Evolutionary conservation across 768 basidiomycete genomes (phyloP), one percentile per base, ranked within the genome.

Genomic region (Tremella yokohamensis): DNA sequence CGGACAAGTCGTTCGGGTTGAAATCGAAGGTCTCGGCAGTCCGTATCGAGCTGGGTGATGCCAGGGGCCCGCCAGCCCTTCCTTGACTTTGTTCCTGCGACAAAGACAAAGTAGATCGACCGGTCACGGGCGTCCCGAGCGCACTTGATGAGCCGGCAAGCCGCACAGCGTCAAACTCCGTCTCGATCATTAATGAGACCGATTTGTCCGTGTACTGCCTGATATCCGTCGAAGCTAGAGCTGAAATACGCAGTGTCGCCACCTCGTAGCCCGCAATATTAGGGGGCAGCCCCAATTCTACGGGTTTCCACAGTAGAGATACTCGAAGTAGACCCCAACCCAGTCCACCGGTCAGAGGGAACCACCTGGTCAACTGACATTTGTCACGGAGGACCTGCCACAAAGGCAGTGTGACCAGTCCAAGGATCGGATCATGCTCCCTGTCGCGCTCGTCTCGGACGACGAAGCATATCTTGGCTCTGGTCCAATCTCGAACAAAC

Each of bases 401-500:
- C 11, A 78, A 57, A 1, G 64, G 61, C 29, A 74, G 45, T 15
- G 54, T 64, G 9, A 73, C 69, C 8, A 78, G 40, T 13, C 75
- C 75, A 4, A 76, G 56, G 7, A 76, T 69, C 2, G 73, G 70
- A 58, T 76, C 77, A 58, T 72, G 73, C 52, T 78, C 77, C 39
- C 76, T 52, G 54, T 78, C 72, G 29, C 76, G 52, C 56, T 77
- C 74, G 52, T 78, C 74, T 19, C 76, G 34, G 9, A 77, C 68
- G 0, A 77, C 77, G 51, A 78, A 64, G 0, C 63, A 58, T 44
- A 78, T 48, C 19, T 65, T 66, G 9, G 72, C 72, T 48, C 62
- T 61, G 18, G 62, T 70, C 73, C 73, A 77, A 63, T 78, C 76
- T 24, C 72, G 45, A 19, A 78, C 61, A 55, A 78, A 78, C 48